Base-by-base conservation (phyloP, 257 asterid genomes). In the Ophiorrhiza pumila region DNA sequence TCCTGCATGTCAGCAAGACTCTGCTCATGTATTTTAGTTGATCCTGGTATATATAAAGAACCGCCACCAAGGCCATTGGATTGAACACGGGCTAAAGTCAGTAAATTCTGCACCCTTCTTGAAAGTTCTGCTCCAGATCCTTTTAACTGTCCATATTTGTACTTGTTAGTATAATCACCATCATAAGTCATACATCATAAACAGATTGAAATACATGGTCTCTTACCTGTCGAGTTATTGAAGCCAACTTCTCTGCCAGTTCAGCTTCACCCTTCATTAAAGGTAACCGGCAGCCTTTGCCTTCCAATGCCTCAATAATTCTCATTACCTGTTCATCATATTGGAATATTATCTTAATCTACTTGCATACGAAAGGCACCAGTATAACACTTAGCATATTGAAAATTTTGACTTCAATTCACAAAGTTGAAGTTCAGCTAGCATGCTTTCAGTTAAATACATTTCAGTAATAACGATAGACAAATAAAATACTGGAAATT, bases 121-220 rank as follows among this genome's bases (percentile, higher is more conserved):
- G 92, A 89, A 74, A 95, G 94, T 77, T 92, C 99, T 57, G 95
- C 98, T 82, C 97, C 99, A 5, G 97, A 81, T 68, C 99, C 99
- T 83, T 87, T 92, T 77, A 95, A 71, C 98, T 95, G 96, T 78
- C 80, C 58, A 27, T 56, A 18, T 8, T 35, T 53, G 56, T 49
- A 52, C 77, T 75, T 45, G 79, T 85, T 79, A 85, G 74, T 35
- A 71, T 35, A 23, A 47, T 55, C 41, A 68, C 77, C 45, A 18
- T 50, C 56, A 62, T 72, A 58, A 79, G 73, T 78, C 78, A 65
- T 23, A 52, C 60, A 73, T 72, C 43, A 34, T 67, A 69, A 32
- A 65, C 67, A 70, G 68, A 59, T 31, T 15, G 8, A 49, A 68
- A 29, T 46, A 37, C 31, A 53, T 31, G 61, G 43, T 52, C 22